A percentile compares a stretch with the other conserved stretches of the same genome.
Evolutionary conservation across 345 rosid genomes (phyloP).

Genomic region (Lepidium sativum): DNA sequence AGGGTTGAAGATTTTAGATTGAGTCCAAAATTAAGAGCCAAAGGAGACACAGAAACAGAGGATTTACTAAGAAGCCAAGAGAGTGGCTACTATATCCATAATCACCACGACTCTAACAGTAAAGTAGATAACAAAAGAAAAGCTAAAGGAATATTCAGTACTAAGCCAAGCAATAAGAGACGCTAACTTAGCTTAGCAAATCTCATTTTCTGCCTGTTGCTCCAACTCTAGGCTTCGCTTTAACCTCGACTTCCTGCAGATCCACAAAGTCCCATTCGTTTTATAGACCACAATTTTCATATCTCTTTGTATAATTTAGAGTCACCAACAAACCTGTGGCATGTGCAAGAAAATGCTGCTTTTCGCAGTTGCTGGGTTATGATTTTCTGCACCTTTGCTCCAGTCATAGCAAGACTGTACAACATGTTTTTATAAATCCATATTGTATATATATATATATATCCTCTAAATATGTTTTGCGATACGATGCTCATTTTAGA

Average conservation of each 20-base stretch:
- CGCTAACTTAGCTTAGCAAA: background rate
- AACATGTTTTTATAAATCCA: background rate
- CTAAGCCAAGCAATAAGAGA: background rate
- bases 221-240: slow-evolving; percentile 69
- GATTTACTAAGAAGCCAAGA: too few species aligned
- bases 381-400: slow-evolving; percentile 58
- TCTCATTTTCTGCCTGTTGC: slow-evolving; percentile 45
- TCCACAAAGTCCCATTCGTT: background rate
- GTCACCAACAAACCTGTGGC: slow-evolving; percentile 16
- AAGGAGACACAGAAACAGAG: too few species aligned
- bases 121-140: background rate
- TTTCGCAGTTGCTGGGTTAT: slow-evolving; percentile 29
- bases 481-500: background rate
- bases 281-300: too few species aligned
- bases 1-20: too few species aligned
- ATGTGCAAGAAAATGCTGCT: slow-evolving; percentile 29
- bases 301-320: background rate
- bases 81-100: too few species aligned
- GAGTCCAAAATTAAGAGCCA: too few species aligned
- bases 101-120: too few species aligned
- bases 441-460: background rate
- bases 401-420: slow-evolving; percentile 85
- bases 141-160: background rate
- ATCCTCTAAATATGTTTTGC: background rate
- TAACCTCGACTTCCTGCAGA: slow-evolving; percentile 76